Evolutionary conservation across 208 protist genomes (phyloP).

Genomic region (Cochliopodium minus): DNA sequence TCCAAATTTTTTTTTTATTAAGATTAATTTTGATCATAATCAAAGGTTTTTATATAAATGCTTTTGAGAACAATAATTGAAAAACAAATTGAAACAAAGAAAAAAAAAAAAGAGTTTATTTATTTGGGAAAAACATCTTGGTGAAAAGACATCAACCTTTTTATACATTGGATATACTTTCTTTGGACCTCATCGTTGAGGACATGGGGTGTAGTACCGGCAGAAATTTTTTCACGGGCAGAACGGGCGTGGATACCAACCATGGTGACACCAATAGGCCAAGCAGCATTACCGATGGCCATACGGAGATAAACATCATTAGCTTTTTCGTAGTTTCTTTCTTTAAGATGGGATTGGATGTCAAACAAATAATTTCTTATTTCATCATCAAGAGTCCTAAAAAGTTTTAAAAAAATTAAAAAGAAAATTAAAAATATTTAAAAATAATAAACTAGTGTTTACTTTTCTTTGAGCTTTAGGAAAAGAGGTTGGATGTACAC

Average conservation of each 20-base stretch:
- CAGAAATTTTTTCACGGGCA: conserved; percentile 16
- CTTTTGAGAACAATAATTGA: too few species aligned
- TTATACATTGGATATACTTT: conserved; percentile 22
- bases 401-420: too few species aligned
- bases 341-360: not conserved
- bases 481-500: not conserved
- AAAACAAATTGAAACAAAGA: too few species aligned
- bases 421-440: too few species aligned
- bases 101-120: too few species aligned
- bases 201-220: conserved; percentile 13
- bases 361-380: not conserved
- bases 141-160: conserved; percentile 19
- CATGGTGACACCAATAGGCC: conserved; percentile 25
- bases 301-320: conserved; percentile 17
- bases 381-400: not conserved
- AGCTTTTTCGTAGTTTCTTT: conserved; percentile 14
- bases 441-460: too few species aligned
- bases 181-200: conserved; percentile 23
- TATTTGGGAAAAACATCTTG: conserved; percentile 12
- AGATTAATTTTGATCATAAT: too few species aligned
- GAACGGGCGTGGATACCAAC: conserved; percentile 19
- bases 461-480: not conserved
- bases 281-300: conserved; percentile 21
- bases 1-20: too few species aligned
- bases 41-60: too few species aligned